Percentiles rank a stretch among this genome's conserved stretches.
These are phyloP conservation scores for Clarireedia homoeocarpa DNA, from an alignment of 2,329 filamentous ascomycete genomes.

Conservation along the genomic window DNA sequence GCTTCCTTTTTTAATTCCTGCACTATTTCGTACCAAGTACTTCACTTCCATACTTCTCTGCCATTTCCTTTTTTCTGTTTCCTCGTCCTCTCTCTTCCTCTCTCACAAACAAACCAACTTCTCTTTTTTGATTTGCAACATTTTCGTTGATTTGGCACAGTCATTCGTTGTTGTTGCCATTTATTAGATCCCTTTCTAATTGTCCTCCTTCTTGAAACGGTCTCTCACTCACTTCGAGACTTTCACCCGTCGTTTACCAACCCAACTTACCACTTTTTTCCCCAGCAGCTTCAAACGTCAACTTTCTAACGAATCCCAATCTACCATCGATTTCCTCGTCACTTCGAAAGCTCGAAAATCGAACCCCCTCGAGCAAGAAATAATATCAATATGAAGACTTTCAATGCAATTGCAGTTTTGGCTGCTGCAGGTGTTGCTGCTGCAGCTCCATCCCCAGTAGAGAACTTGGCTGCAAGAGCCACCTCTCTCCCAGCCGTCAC, in stretches of 20 bases:
- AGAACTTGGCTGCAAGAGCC: slow-evolving; percentile 17
- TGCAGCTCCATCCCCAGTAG: slow-evolving; percentile 17
- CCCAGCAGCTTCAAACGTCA: not conserved
- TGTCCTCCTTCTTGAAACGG: slow-evolving; percentile 8
- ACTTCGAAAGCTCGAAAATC: not conserved
- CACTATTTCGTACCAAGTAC: too few relatives aligned
- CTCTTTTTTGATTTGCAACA: not conserved
- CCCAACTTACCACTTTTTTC: not conserved
- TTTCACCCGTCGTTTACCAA: slow-evolving; percentile 1
- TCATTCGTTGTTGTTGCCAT: slow-evolving; percentile 21
- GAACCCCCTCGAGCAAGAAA: not conserved
- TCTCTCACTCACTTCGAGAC: slow-evolving; percentile 22
- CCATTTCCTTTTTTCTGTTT: not conserved
- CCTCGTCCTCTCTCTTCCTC: not conserved
- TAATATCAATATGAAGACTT: slow-evolving; percentile 25
- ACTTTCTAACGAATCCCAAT: not conserved
- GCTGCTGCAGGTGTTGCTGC: slow-evolving; percentile 19
- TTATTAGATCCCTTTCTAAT: slow-evolving; percentile 15
- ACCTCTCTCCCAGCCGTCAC: slow-evolving; percentile 22
- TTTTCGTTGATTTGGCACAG: slow-evolving; percentile 5
- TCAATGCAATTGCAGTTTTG: slow-evolving; percentile 23
- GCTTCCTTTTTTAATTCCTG: too few relatives aligned
- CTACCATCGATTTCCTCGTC: not conserved
- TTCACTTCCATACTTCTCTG: too few relatives aligned
- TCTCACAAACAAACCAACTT: slow-evolving; percentile 3